phyloP scores from a whole-genome alignment of 139 green algal species.

The Chlamydomonas urium region DNA sequence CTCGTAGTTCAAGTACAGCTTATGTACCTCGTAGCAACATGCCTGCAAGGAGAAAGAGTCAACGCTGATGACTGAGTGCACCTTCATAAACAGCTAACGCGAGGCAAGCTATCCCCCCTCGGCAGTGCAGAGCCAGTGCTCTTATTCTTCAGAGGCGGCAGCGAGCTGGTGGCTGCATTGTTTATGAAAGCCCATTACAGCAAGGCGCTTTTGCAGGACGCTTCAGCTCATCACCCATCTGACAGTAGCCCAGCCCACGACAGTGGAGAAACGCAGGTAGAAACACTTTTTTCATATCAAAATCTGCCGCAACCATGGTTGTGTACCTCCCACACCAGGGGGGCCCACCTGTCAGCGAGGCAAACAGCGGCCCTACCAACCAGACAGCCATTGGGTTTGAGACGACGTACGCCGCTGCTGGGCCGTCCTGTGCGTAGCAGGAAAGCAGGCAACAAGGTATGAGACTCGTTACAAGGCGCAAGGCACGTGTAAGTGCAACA shows the following conservation, averaged over 20 bases:
- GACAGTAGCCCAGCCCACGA: too few relatives aligned
- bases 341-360: slow-evolving; percentile 72
- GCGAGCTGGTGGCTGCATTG: too few relatives aligned
- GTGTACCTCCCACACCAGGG: neutral
- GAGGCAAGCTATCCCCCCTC: too few relatives aligned
- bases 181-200: too few relatives aligned
- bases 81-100: too few relatives aligned
- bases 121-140: too few relatives aligned
- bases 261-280: neutral
- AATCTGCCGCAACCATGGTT: neutral
- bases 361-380: slow-evolving; percentile 87
- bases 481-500: neutral
- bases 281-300: neutral
- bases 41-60: too few relatives aligned
- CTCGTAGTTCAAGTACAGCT: neutral
- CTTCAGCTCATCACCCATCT: too few relatives aligned
- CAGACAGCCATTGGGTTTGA: slow-evolving; percentile 69
- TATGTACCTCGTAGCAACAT: neutral
- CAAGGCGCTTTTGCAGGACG: too few relatives aligned
- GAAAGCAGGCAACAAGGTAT: too few relatives aligned
- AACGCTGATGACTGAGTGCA: too few relatives aligned
- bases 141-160: too few relatives aligned
- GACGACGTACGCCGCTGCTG: slow-evolving; percentile 59
- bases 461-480: neutral
- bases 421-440: slow-evolving; percentile 10